These are phyloP conservation scores for Penicillium sp. DNA, from an alignment of 2,329 filamentous ascomycete genomes.

Conservation along the genomic window DNA sequence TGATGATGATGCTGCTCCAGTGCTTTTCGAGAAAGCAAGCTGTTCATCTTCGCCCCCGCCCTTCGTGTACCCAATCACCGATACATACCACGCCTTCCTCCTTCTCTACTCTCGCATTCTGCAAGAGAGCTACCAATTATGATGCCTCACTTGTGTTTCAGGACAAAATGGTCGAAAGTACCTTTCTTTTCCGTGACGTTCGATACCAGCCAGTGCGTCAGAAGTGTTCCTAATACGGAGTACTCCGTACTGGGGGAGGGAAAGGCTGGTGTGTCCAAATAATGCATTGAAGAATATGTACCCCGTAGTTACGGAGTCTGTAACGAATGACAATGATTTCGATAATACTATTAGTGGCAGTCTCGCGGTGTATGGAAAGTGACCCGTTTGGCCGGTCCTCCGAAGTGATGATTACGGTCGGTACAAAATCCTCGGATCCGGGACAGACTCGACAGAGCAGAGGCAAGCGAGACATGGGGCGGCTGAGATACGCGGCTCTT, in stretches of 20 bases:
- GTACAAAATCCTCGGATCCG: neutral
- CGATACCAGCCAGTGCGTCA: neutral
- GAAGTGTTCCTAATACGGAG: neutral
- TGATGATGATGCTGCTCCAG: neutral
- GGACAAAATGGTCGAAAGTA: neutral
- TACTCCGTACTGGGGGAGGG: too few relatives aligned
- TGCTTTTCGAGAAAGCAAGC: neutral
- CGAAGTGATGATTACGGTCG: neutral
- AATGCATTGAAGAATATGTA: neutral
- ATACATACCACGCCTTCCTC: conserved; percentile 4
- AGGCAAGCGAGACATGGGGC: neutral
- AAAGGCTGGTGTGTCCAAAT: neutral
- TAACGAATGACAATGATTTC: neutral
- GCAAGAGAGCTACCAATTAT: conserved; percentile 7
- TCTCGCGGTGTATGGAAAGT: neutral
- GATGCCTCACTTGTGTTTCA: conserved; percentile 6
- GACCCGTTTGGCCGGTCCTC: neutral
- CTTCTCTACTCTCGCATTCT: neutral
- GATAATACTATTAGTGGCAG: too few relatives aligned
- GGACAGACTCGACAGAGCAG: neutral
- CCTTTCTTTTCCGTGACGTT: neutral
- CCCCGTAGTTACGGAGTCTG: neutral
- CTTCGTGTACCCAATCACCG: neutral
- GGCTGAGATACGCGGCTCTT: conserved; percentile 4
- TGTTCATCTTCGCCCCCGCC: neutral